phyloP scores from a whole-genome alignment of 306 rosid genomes.

The Arachis hypogaea region DNA sequence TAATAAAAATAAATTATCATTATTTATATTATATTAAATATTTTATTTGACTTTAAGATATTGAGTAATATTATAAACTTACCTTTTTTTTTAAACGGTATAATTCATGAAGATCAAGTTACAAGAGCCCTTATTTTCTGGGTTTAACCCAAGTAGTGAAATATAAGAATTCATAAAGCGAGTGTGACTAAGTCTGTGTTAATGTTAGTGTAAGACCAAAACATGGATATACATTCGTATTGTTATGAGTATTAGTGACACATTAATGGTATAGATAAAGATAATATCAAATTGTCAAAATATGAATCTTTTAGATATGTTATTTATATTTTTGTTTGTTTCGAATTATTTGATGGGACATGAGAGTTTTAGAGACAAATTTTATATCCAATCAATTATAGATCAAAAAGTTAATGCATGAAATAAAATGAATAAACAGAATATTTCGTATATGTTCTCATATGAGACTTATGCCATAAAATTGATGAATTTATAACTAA shows the following conservation, averaged over 20 bases:
- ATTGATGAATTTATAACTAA: no score
- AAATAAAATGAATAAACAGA: no score
- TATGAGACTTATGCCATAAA: no score
- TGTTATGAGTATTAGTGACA: conserved; percentile 86
- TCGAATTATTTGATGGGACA: no score
- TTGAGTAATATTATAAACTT: conserved; percentile 88
- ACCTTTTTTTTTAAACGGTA: conserved; percentile 62
- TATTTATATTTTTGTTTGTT: no score
- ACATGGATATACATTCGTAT: conserved; percentile 51
- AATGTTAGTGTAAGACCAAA: conserved; percentile 65
- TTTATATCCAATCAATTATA: no score
- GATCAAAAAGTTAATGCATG: no score
- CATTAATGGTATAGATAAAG: conserved; percentile 62
- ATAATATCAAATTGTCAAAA: conserved; percentile 12
- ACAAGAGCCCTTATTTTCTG: no score
- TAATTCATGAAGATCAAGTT: conserved; percentile 79
- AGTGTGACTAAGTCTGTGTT: conserved; percentile 73
- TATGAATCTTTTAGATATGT: not conserved
- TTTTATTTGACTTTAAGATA: conserved; percentile 72
- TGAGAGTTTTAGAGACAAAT: no score
- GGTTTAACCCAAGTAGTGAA: no score
- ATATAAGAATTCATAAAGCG: not conserved
- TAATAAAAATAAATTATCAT: conserved; percentile 77
- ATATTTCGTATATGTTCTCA: no score
- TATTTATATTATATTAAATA: conserved; percentile 60